Conservation (phyloP, 192 early-diverging fungal species). For the Endogone sp. region DNA sequence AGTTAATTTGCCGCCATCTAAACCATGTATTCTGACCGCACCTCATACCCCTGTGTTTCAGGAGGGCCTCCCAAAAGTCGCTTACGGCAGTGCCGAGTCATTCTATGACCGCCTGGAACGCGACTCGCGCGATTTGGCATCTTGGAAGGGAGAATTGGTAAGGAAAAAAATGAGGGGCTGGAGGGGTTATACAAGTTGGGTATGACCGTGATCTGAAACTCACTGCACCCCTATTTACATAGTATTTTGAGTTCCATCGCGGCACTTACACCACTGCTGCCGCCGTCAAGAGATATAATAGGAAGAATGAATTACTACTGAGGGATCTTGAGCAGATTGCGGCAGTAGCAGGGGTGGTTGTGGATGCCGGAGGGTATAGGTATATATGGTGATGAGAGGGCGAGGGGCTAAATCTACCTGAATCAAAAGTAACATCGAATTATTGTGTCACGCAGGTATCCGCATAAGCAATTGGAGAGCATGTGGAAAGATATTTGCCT, state of each 20-base stretch:
- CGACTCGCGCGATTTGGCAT: conserved; percentile 63
- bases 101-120: conserved; percentile 83
- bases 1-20: too few relatives aligned
- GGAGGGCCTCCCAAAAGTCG: conserved; percentile 72
- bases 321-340: conserved; percentile 82
- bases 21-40: too few relatives aligned
- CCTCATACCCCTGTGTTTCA: conserved; percentile 17
- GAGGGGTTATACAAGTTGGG: too few relatives aligned
- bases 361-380: conserved; percentile 4
- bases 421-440: neutral
- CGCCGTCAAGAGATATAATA: conserved; percentile 79
- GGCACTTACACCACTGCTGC: conserved; percentile 97
- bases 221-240: too few relatives aligned
- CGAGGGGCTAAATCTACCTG: neutral
- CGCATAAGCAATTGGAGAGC: conserved; percentile 66
- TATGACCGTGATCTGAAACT: too few relatives aligned
- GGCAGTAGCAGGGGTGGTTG: conserved; percentile 36
- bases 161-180: too few relatives aligned
- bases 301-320: conserved; percentile 79
- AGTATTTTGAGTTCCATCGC: conserved; percentile 97
- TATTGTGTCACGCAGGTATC: conserved; percentile 46
- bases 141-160: conserved; percentile 94
- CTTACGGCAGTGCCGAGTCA: conserved; percentile 67
- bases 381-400: neutral
- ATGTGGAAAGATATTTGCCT: conserved; percentile 90